These are phyloP conservation scores for Alternaria angustiovoidea DNA, from an alignment of 2,329 filamentous ascomycete genomes.

Conservation along the genomic window DNA sequence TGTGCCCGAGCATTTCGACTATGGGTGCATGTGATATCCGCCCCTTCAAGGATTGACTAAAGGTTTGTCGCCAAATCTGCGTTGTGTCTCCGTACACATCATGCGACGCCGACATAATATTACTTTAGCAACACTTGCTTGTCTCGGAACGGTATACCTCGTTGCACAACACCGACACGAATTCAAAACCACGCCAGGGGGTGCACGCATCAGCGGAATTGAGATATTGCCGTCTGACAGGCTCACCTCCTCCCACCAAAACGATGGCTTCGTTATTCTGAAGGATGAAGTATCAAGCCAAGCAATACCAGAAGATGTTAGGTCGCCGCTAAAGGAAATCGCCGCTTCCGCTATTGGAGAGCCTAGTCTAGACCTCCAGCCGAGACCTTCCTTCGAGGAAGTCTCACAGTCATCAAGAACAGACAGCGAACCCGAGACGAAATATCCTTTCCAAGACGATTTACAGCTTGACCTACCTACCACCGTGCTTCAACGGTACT, in stretches of 20 bases:
- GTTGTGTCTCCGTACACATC: neutral
- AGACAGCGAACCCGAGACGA: constrained; percentile 13
- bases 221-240: constrained; percentile 10
- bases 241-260: neutral
- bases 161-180: constrained; percentile 5
- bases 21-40: constrained; percentile 2
- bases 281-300: neutral
- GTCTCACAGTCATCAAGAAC: neutral
- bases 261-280: neutral
- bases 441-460: constrained; percentile 39
- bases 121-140: constrained; percentile 13
- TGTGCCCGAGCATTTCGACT: neutral
- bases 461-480: constrained; percentile 35
- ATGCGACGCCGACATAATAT: constrained; percentile 20
- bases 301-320: neutral
- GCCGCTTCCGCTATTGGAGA: neutral
- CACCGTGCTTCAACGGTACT: constrained; percentile 22
- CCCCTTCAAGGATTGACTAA: neutral
- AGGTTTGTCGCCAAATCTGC: neutral
- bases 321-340: neutral
- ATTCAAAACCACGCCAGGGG: neutral
- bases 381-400: neutral
- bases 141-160: constrained; percentile 11
- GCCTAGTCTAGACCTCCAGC: neutral
- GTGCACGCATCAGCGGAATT: constrained; percentile 4